Evolutionary conservation across 345 rosid species (phyloP).

Genomic region (Boechera divaricarpa): DNA sequence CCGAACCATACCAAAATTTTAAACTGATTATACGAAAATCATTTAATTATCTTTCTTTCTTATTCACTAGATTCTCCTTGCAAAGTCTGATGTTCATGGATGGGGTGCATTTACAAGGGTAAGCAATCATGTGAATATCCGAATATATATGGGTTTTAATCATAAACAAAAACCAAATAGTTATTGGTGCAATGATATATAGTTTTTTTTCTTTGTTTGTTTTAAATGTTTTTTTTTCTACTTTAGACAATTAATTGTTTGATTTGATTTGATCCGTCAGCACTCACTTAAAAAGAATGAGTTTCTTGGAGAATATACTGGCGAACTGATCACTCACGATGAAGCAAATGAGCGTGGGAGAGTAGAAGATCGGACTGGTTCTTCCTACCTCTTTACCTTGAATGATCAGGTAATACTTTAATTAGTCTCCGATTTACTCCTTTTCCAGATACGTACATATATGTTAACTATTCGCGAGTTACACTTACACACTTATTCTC

Average conservation of each 20-base stretch:
- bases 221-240: neutral
- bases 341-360: conserved; percentile 93
- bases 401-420: conserved; percentile 74
- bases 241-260: conserved; percentile 15
- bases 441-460: neutral
- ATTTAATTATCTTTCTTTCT: neutral
- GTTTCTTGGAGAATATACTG: conserved; percentile 94
- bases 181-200: neutral
- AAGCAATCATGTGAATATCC: conserved; percentile 7
- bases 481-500: conserved; percentile 7
- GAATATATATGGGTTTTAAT: neutral
- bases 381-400: conserved; percentile 83
- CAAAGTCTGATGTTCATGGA: conserved; percentile 81
- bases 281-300: conserved; percentile 77
- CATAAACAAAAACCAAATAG: neutral
- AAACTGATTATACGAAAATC: neutral
- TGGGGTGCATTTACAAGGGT: conserved; percentile 98
- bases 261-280: conserved; percentile 48
- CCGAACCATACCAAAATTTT: neutral
- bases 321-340: conserved; percentile 76
- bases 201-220: neutral
- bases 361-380: conserved; percentile 68
- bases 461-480: conserved; percentile 11
- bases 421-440: neutral
- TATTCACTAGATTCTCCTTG: conserved; percentile 71